These are phyloP conservation scores for Tremella mesenterica DNA, from an alignment of 768 basidiomycete species.

Conservation along the genomic window DNA sequence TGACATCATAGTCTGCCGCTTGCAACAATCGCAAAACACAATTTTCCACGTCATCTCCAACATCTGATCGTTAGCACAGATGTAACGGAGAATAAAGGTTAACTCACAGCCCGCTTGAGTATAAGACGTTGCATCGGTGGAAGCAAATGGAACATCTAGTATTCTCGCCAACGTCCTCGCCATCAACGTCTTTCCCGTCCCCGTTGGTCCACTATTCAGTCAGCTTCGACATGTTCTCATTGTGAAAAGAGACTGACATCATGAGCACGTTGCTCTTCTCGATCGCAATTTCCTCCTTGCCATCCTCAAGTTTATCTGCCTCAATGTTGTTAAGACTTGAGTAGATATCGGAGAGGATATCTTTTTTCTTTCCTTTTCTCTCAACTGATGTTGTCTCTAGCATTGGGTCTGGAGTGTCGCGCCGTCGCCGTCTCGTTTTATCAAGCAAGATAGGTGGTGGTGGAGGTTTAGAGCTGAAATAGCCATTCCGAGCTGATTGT, in stretches of 20 bases:
- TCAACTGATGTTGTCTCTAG: not conserved
- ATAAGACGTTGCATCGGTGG: slow-evolving; percentile 76
- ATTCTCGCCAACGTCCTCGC: slow-evolving; percentile 85
- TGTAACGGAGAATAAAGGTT: too few relatives aligned
- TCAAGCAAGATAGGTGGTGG: slow-evolving; percentile 12
- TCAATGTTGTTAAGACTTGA: slow-evolving; percentile 8
- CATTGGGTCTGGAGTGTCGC: not conserved
- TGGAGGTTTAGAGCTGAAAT: slow-evolving; percentile 22
- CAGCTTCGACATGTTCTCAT: not conserved
- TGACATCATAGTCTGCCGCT: slow-evolving; percentile 80
- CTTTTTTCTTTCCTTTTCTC: not conserved
- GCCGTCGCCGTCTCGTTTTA: slow-evolving; percentile 11
- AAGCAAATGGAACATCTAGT: slow-evolving; percentile 86
- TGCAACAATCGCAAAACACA: slow-evolving; percentile 78
- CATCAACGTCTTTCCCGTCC: slow-evolving; percentile 73
- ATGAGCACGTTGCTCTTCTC: slow-evolving; percentile 96
- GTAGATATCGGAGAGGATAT: not conserved
- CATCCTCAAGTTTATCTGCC: slow-evolving; percentile 2
- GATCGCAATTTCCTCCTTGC: slow-evolving; percentile 45
- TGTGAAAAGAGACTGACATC: slow-evolving; percentile 54
- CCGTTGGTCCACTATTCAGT: slow-evolving; percentile 37
- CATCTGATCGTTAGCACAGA: slow-evolving; percentile 52
- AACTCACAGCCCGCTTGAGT: slow-evolving; percentile 55
- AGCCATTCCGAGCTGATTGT: slow-evolving; percentile 27
- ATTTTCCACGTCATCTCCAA: slow-evolving; percentile 94